Base-by-base conservation (phyloP, 768 basidiomycete genomes). In the Austroboletus festivus region DNA sequence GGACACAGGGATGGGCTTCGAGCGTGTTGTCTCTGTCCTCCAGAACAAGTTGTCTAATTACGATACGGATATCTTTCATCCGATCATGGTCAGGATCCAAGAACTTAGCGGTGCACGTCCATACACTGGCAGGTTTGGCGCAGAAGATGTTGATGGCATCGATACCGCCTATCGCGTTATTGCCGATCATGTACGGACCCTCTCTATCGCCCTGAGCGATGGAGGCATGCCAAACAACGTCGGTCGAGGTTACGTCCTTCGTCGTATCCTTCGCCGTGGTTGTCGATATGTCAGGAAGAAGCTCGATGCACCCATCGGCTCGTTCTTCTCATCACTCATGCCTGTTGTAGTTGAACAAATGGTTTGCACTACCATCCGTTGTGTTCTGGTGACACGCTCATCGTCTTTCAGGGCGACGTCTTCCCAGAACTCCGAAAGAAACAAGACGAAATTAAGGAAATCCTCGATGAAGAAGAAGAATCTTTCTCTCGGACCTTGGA, bases 1-100 rank as follows among this genome's bases (percentile, higher is more conserved):
- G 53, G 96, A 99, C 65, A 99, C 96, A 6, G 96, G 96, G 43
- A 93, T 99, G 94, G 96, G 96, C 37, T 99, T 96, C 68, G 96
- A 99, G 68, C 90, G 96, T 44, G 76, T 99, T 23, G 96, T 99
- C 22, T 96, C 94, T 15, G 85, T 88, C 34, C 74, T 98, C 8
- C 96, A 99, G 66, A 83, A 92, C 70, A 87, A 82, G 62, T 74
- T 80, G 20, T 98, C 95, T 40, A 99, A 98, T 71, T 99, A 99
- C 71, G 96, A 99, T 67, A 98, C 96, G 42, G 96, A 99, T 61
- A 78, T 96, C 50, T 99, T 99, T 70, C 65, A 74, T 1, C 94
- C 94, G 4, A 85, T 98, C 47, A 98, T 99, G 63, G 72, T 68
- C 31, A 87, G 79, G 68, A 87, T 99, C 44, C 87, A 88, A 61